These are phyloP conservation scores for Leishmania lainsoni DNA, from an alignment of 208 protist genomes.

Conservation along the genomic window DNA sequence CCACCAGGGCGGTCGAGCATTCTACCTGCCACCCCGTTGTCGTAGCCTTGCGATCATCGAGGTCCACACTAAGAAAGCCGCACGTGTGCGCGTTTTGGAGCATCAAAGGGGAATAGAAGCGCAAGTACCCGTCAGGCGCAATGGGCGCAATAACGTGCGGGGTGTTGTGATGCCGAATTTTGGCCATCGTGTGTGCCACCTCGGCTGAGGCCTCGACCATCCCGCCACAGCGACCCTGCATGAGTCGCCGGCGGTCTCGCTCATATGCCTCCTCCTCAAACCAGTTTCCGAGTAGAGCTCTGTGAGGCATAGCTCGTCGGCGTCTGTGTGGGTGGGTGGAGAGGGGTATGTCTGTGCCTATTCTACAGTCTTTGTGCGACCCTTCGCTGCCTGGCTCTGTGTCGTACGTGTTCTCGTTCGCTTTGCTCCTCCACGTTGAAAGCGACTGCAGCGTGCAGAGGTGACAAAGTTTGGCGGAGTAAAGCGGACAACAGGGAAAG, in stretches of 20 bases:
- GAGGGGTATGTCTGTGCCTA: not conserved
- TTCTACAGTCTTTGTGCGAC: no score
- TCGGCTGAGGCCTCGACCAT: constrained; percentile 60
- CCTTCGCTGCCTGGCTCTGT: no score
- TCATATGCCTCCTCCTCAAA: constrained; percentile 86
- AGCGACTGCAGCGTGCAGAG: not conserved
- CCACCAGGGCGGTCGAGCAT: constrained; percentile 54
- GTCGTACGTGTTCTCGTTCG: not conserved
- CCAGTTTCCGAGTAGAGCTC: constrained; percentile 82
- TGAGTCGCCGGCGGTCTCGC: constrained; percentile 69
- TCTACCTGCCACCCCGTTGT: constrained; percentile 72
- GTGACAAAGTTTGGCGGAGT: not conserved
- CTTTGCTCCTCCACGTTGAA: not conserved
- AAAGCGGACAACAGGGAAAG: not conserved
- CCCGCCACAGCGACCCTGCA: constrained; percentile 64
- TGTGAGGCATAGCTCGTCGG: constrained; percentile 52
- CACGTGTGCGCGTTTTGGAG: constrained; percentile 81
- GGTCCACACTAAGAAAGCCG: constrained; percentile 82
- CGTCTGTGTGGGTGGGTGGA: constrained; percentile 9
- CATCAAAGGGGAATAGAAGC: constrained; percentile 80
- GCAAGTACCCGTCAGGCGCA: constrained; percentile 64
- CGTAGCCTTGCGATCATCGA: constrained; percentile 64
- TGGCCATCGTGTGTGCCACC: constrained; percentile 66
- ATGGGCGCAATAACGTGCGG: constrained; percentile 55
- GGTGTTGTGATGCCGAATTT: constrained; percentile 84